A percentile compares a stretch with the other conserved stretches of the same genome.
These are phyloP conservation scores for Globisporangium solare DNA, from an alignment of 352 stramenopile genomes.

Conservation along the genomic window DNA sequence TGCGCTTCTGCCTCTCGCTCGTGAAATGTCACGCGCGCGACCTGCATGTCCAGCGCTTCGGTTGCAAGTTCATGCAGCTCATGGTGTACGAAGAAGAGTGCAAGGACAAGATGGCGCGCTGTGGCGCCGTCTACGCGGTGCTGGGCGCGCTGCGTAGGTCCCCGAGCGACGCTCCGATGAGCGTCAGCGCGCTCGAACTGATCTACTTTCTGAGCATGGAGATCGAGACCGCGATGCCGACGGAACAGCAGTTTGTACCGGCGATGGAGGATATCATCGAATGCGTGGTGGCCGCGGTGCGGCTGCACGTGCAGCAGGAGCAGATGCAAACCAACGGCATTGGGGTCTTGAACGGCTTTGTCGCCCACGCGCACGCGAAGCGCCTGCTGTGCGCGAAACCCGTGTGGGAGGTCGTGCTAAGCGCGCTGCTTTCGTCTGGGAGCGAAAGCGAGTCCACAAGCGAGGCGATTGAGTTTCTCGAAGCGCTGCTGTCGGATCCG, in stretches of 20 bases:
- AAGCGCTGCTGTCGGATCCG: conserved; percentile 29
- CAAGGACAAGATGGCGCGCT: conserved; percentile 37
- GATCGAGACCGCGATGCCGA: conserved; percentile 22
- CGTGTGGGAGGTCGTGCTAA: conserved; percentile 29
- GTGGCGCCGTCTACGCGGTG: conserved; percentile 25
- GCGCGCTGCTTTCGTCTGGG: conserved; percentile 19
- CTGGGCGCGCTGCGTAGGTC: conserved; percentile 33
- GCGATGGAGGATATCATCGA: conserved; percentile 21
- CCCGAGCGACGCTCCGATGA: conserved; percentile 32
- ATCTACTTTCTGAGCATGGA: conserved; percentile 53
- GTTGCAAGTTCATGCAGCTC: conserved; percentile 65
- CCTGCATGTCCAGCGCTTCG: conserved; percentile 34
- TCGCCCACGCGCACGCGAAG: conserved; percentile 24
- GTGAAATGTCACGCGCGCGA: conserved; percentile 30
- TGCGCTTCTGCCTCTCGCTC: conserved; percentile 25
- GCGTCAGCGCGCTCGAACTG: conserved; percentile 38
- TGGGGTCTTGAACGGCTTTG: conserved; percentile 39
- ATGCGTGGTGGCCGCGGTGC: conserved; percentile 31
- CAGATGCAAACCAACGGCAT: conserved; percentile 48
- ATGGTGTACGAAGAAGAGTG: conserved; percentile 58
- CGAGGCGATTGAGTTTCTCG: conserved; percentile 37
- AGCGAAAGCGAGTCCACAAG: conserved; percentile 17
- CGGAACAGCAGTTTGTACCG: conserved; percentile 1
- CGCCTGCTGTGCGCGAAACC: conserved; percentile 11
- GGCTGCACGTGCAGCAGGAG: conserved; percentile 22